These are phyloP conservation scores for Backusella sp. DNA, from an alignment of 192 early-diverging fungal species.

Conservation along the genomic window DNA sequence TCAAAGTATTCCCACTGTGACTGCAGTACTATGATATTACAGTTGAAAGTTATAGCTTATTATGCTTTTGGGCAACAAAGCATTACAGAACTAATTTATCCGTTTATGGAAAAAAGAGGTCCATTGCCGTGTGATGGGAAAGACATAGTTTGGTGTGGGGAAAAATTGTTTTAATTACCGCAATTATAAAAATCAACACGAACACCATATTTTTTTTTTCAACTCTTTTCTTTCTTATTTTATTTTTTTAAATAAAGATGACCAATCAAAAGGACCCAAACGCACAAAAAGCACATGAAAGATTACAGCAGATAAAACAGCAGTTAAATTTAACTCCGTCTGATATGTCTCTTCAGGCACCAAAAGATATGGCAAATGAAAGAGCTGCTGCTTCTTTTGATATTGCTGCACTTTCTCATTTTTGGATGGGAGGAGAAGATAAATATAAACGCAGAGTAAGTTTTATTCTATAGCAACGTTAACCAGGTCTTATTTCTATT, in stretches of 20 bases:
- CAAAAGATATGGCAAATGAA: slow-evolving; percentile 51
- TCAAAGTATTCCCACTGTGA: neutral
- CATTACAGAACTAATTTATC: neutral
- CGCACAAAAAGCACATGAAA: slow-evolving; percentile 17
- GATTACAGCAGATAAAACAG: slow-evolving; percentile 23
- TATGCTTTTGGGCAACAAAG: slow-evolving; percentile 7
- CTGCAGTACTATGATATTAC: neutral
- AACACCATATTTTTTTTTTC: neutral
- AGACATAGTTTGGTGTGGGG: neutral
- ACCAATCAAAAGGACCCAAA: slow-evolving; percentile 16
- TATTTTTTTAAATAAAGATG: slow-evolving; percentile 7
- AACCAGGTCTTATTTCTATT: neutral
- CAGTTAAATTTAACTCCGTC: slow-evolving; percentile 26
- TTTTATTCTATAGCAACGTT: neutral
- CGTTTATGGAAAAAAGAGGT: neutral
- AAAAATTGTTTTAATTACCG: neutral
- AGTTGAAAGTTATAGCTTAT: neutral
- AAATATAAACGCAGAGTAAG: slow-evolving; percentile 43
- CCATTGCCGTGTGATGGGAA: neutral
- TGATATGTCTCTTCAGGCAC: slow-evolving; percentile 24
- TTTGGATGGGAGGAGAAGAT: slow-evolving; percentile 48
- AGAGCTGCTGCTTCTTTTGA: slow-evolving; percentile 53
- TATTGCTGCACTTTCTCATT: slow-evolving; percentile 46
- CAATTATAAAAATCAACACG: neutral
- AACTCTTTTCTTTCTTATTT: neutral